Conservation (phyloP, 371 early-diverging fungal species). For the Paraphysoderma sedebokerense region DNA sequence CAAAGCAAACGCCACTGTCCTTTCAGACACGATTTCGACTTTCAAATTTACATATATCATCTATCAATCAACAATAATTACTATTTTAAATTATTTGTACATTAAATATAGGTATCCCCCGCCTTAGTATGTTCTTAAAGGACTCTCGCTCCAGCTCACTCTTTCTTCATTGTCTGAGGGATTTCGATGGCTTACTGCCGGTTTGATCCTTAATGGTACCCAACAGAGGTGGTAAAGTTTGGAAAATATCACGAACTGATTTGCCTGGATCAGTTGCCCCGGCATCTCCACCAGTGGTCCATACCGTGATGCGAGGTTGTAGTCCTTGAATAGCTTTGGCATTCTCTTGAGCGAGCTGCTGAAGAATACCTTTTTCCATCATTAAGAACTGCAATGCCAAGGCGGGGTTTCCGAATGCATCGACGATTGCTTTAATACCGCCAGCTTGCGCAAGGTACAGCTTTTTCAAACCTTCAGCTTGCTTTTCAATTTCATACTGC, state of each 20-base stretch:
- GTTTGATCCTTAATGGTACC: constrained; percentile 28
- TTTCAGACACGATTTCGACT: no score
- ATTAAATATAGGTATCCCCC: no score
- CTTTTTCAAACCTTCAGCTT: constrained; percentile 13
- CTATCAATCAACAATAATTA: no score
- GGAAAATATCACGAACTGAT: constrained; percentile 22
- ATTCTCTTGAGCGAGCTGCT: constrained; percentile 25
- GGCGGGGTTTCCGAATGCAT: constrained; percentile 15
- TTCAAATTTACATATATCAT: no score
- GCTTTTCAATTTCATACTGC: constrained; percentile 10
- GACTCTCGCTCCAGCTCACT: no score
- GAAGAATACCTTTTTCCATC: constrained; percentile 25
- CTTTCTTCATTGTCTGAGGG: no score
- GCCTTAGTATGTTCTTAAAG: no score
- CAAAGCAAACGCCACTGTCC: no score
- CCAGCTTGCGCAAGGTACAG: constrained; percentile 18
- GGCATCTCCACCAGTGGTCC: constrained; percentile 22
- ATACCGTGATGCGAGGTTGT: constrained; percentile 30
- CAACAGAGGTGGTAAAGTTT: constrained; percentile 21
- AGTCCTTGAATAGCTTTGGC: constrained; percentile 29
- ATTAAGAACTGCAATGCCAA: constrained; percentile 27
- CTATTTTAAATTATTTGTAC: no score
- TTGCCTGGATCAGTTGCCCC: constrained; percentile 7
- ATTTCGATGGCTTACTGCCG: constrained; percentile 20
- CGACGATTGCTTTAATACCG: constrained; percentile 12